Base-by-base conservation (phyloP, 768 basidiomycete genomes). In the Mycena latifolia region DNA sequence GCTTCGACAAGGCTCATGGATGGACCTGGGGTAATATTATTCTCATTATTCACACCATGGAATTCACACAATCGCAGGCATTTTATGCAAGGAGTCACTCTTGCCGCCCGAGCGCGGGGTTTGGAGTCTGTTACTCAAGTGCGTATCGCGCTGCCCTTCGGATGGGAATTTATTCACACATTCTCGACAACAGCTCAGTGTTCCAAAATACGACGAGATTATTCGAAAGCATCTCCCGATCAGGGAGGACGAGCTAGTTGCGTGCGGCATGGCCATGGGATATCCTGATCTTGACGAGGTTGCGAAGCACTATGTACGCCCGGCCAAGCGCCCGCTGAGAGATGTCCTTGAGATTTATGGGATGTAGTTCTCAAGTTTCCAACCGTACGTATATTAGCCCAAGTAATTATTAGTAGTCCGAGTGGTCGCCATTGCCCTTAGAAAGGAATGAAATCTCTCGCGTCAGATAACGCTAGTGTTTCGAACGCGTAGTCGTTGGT, bases 41-140 rank as follows among this genome's bases (percentile, higher is more conserved):
- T 39, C 35, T 24, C 18, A 15, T 31, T 2, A 59, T 0, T 17
- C 9, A 6, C 25, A 33, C n/a, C 31, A 8, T 24, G 4, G 22
- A 29, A 6, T 31, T 43, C 5, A 29, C 24, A 8, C 7, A 18
- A 3, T 45, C 24, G 12, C 47, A 59, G 62, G 17, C 48, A 66
- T 63, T 67, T 69, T 22, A 58, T 71, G 57, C 67, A 71, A 47
- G 53, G 61, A 55, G 29, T 69, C 37, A 66, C 55, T 25, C 60
- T 71, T 41, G 70, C 47, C 29, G 56, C 50, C 12, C 60, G 67
- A 9, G 70, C 68, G 35, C 64, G 70, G 7, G 70, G 70, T 17
- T 50, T 71, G n/a, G 67, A 69, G 33, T 59, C 61, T 0, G 51
- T 66, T n/a, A 31, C 61, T 18, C 67, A 62, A 63, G 67, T 63